Conservation (phyloP, 2,329 filamentous ascomycete species). For the Intubia oerlemansii region DNA sequence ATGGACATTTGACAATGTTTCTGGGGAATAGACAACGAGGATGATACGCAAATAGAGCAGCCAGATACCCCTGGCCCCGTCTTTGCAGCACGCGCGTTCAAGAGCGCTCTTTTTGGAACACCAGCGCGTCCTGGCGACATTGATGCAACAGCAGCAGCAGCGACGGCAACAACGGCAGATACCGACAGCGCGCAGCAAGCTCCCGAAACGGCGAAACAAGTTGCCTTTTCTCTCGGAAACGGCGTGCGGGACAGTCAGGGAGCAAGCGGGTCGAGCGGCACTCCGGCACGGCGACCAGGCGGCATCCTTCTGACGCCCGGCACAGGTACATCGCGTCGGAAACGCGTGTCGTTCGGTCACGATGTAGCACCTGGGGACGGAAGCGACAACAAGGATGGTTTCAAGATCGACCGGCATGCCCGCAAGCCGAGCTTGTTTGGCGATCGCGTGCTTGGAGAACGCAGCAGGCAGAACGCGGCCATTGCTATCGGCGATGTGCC, state of each 20-base stretch:
- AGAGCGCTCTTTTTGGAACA: constrained; percentile 41
- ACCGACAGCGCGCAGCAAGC: too few species aligned
- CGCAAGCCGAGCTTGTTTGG: constrained; percentile 7
- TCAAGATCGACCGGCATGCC: constrained; percentile 8
- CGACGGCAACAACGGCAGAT: too few species aligned
- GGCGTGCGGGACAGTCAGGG: too few species aligned
- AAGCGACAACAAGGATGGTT: constrained; percentile 12
- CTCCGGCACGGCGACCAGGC: constrained; percentile 14
- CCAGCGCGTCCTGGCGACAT: constrained; percentile 17
- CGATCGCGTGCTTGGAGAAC: too few species aligned
- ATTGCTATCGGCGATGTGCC: too few species aligned
- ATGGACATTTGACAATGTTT: not conserved
- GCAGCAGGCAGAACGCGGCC: too few species aligned
- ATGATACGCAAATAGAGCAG: constrained; percentile 27
- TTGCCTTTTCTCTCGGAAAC: too few species aligned
- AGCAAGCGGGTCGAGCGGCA: constrained; percentile 3
- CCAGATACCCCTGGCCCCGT: constrained; percentile 46
- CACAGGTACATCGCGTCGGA: constrained; percentile 35
- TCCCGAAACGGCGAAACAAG: too few species aligned
- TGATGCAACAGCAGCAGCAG: too few species aligned
- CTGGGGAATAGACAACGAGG: constrained; percentile 8
- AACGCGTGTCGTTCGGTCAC: constrained; percentile 42
- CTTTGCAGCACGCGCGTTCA: constrained; percentile 43
- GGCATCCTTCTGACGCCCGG: constrained; percentile 45
- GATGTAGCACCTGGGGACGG: constrained; percentile 26